Evolutionary conservation across 257 asterid species (phyloP).

Genomic region (Nicotiana benthamiana): DNA sequence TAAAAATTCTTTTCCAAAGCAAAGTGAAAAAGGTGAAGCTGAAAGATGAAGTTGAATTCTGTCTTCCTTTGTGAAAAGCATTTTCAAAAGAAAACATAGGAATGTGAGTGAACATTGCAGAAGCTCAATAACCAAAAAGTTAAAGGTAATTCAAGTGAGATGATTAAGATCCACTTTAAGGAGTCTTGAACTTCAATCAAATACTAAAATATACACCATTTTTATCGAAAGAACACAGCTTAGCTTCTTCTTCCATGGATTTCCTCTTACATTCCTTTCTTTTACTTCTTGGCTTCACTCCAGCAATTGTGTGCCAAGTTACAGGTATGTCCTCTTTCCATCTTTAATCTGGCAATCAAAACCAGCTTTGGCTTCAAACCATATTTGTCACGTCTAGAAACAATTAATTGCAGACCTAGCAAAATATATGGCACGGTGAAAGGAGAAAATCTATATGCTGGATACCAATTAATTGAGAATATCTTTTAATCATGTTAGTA

Average conservation of each 20-base stretch:
- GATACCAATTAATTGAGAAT: background rate
- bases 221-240: conserved; percentile 7
- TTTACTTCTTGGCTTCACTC: conserved; percentile 33
- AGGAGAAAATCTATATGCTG: too few relatives aligned
- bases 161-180: conserved; percentile 3
- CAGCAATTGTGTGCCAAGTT: conserved; percentile 54
- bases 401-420: background rate
- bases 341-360: background rate
- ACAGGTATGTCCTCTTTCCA: conserved; percentile 45
- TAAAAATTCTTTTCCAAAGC: conserved; percentile 48
- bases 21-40: conserved; percentile 25
- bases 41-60: conserved; percentile 26
- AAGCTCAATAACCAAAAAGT: conserved; percentile 18
- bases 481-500: background rate
- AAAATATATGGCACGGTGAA: too few relatives aligned
- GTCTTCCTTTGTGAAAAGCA: conserved; percentile 11
- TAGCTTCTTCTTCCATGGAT: conserved; percentile 43
- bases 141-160: conserved; percentile 16
- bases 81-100: conserved; percentile 15
- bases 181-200: conserved; percentile 16
- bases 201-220: background rate
- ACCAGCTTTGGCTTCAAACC: background rate
- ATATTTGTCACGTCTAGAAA: background rate
- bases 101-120: conserved; percentile 33
- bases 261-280: conserved; percentile 21